A percentile compares a stretch with the other conserved stretches of the same genome.
These are phyloP conservation scores for Trichoderma sp. DNA, from an alignment of 2,329 filamentous ascomycete genomes.

Conservation along the genomic window DNA sequence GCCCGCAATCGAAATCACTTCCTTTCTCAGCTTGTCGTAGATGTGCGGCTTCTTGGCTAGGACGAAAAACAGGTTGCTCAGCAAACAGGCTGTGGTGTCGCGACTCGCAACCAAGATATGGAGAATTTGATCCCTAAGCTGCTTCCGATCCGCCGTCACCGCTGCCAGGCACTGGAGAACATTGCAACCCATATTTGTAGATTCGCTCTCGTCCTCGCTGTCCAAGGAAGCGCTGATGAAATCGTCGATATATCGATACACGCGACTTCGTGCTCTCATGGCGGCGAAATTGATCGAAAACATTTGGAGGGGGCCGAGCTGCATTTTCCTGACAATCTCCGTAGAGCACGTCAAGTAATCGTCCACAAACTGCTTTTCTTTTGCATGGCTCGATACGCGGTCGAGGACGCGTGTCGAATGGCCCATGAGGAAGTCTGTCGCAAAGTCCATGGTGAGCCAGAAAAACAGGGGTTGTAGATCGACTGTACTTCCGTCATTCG, in stretches of 20 bases:
- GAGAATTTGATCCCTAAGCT: constrained; percentile 41
- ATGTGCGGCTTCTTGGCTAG: constrained; percentile 40
- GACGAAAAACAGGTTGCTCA: constrained; percentile 43
- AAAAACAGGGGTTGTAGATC: constrained; percentile 48
- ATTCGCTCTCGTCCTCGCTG: constrained; percentile 18
- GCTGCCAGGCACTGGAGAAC: constrained; percentile 52
- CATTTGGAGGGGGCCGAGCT: constrained; percentile 32
- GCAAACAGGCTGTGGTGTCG: constrained; percentile 45
- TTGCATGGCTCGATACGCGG: constrained; percentile 20
- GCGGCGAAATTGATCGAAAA: constrained; percentile 29
- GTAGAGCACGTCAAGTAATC: constrained; percentile 36
- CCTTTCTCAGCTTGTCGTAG: constrained; percentile 45
- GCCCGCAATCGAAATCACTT: constrained; percentile 35
- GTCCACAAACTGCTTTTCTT: constrained; percentile 36
- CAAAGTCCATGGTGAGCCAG: constrained; percentile 45
- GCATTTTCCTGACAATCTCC: constrained; percentile 33
- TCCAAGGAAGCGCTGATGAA: constrained; percentile 41
- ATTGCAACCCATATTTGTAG: constrained; percentile 35
- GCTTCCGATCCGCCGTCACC: constrained; percentile 39
- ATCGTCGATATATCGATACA: constrained; percentile 40
- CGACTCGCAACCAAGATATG: constrained; percentile 45
- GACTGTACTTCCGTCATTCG: constrained; percentile 25
- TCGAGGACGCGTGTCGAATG: constrained; percentile 27
- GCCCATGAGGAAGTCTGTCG: constrained; percentile 48
- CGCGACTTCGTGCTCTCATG: constrained; percentile 30